Evolutionary conservation across 345 rosid species (phyloP), one percentile per base, ranked within the genome.

Genomic region (Lenwebbia sp.): DNA sequence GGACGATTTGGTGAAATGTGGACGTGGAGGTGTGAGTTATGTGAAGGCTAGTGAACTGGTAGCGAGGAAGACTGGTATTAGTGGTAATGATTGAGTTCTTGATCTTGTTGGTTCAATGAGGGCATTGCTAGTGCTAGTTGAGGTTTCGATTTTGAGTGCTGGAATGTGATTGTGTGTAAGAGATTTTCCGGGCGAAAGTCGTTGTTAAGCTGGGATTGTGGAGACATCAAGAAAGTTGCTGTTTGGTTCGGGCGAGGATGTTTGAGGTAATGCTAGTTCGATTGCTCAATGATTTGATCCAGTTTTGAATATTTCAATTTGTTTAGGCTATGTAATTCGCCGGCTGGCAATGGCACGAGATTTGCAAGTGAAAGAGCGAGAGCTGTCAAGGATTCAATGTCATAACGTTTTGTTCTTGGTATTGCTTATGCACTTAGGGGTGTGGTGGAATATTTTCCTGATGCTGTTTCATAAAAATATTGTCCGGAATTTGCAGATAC

Each of bases 21-120:
- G 84, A 84, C 57, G 83, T 33, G 88, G 60, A 1, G 86, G 78
- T 3, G 86, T 83, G 51, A 90, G 90, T 22, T 91, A 89, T 83
- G 86, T 85, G 50, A 91, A 84, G 86, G 98, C 94, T 2, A 86
- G 92, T 83, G 93, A 93, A 83, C 88, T 91, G 84, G 88, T 92
- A 85, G 91, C 93, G 95, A 94, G 47, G 81, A 70, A 51, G 54
- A 82, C 57, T 82, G 84, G 53, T 82, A 51, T 23, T 15, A 51
- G 14, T 0, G 56, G 56, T 1, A 1, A 0, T 49, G 52, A 51
- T 82, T 82, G 84, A 82, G 56, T 82, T 82, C 84, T n/a, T n/a
- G 23, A 44, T 49, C 41, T 82, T 53, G 33, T 51, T 13, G 47
- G 47, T 37, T 70, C 14, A 11, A 37, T 70, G 81, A 70, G 47